A percentile compares a stretch with the other conserved stretches of the same genome.
Conservation (phyloP, 2,329 filamentous ascomycete species). For the Sporothrix curviconia region DNA sequence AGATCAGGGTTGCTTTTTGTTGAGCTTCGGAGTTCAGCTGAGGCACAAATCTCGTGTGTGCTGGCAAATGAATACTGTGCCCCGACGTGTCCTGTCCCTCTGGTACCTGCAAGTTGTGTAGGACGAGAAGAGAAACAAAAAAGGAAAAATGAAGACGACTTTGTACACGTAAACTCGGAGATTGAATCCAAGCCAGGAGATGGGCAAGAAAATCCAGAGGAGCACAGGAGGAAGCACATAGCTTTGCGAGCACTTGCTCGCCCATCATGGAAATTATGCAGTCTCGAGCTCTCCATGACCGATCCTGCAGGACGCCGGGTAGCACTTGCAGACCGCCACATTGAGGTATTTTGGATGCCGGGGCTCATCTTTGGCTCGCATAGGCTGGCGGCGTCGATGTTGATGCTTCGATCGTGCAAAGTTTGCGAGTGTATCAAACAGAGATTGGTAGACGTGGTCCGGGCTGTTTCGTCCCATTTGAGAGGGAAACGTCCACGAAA, state of each 20-base stretch:
- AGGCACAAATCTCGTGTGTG: constrained; percentile 5
- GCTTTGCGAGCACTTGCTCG: background rate
- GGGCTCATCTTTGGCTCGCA: too few species aligned
- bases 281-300: constrained; percentile 1
- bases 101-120: background rate
- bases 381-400: too few species aligned
- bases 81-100: background rate
- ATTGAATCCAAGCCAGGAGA: background rate
- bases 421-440: too few species aligned
- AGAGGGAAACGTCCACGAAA: background rate
- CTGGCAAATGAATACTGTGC: background rate
- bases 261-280: background rate
- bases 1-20: background rate
- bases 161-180: too few species aligned
- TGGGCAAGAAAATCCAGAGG: background rate
- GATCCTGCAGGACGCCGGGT: constrained; percentile 13
- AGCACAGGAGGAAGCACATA: background rate
- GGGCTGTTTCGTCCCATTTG: background rate
- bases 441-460: background rate
- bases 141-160: too few species aligned
- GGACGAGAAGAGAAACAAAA: too few species aligned
- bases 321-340: constrained; percentile 2
- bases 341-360: too few species aligned
- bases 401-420: background rate
- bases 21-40: constrained; percentile 6